These are phyloP conservation scores for Cadophora sp. DNA, from an alignment of 2,329 filamentous ascomycete genomes.

Conservation along the genomic window DNA sequence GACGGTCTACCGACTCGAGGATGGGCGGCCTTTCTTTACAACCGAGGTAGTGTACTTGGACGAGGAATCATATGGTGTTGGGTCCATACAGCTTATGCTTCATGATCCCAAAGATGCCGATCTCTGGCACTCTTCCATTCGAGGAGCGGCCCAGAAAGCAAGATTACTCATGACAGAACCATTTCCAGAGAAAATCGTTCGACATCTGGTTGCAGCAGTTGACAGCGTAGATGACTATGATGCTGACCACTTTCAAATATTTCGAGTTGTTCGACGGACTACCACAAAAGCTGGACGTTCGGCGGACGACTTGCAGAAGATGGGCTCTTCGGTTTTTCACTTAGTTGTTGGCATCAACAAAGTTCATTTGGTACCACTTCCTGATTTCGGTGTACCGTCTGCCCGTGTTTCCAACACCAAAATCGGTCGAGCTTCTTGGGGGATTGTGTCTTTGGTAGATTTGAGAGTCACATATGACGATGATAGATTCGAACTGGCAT, in stretches of 20 bases:
- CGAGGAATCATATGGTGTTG: slow-evolving; percentile 65
- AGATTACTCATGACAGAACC: slow-evolving; percentile 57
- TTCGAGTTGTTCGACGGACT: slow-evolving; percentile 69
- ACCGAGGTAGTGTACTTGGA: slow-evolving; percentile 73
- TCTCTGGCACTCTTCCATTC: slow-evolving; percentile 68
- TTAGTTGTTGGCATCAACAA: slow-evolving; percentile 74
- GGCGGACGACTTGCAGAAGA: slow-evolving; percentile 70
- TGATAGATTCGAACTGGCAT: slow-evolving; percentile 71
- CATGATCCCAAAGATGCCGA: slow-evolving; percentile 69
- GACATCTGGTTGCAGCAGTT: slow-evolving; percentile 66
- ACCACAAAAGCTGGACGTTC: slow-evolving; percentile 61
- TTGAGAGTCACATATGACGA: slow-evolving; percentile 66
- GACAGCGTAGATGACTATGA: slow-evolving; percentile 74
- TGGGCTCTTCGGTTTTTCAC: slow-evolving; percentile 70
- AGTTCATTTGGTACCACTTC: slow-evolving; percentile 70
- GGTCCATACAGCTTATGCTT: slow-evolving; percentile 69
- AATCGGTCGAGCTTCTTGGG: slow-evolving; percentile 58
- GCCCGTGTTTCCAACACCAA: slow-evolving; percentile 50
- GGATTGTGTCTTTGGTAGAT: slow-evolving; percentile 66
- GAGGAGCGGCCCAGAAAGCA: slow-evolving; percentile 62
- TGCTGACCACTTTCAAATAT: slow-evolving; percentile 69
- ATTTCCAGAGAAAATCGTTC: slow-evolving; percentile 64
- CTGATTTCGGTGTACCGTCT: slow-evolving; percentile 60
- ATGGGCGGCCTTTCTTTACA: slow-evolving; percentile 69
- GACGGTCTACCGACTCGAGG: slow-evolving; percentile 70